These are phyloP conservation scores for Hymenoscyphus scutula DNA, from an alignment of 2,329 filamentous ascomycete genomes.

Conservation along the genomic window DNA sequence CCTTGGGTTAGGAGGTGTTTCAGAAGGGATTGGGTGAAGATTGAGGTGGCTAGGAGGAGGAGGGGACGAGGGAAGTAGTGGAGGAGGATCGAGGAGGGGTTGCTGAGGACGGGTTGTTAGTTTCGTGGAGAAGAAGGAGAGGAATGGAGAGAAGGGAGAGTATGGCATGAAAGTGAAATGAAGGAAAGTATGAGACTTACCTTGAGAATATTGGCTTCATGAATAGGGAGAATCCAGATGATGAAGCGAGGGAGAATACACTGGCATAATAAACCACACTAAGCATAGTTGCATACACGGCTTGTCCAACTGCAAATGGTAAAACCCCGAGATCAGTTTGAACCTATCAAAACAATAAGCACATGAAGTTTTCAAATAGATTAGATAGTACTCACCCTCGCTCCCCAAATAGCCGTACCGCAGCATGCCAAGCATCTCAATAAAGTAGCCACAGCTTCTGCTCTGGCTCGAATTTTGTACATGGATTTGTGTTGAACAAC, in stretches of 20 bases:
- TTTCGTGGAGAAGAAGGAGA: not conserved
- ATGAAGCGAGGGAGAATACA: conserved; percentile 54
- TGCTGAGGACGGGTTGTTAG: not conserved
- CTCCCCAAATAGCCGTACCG: conserved; percentile 63
- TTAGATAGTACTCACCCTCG: conserved; percentile 30
- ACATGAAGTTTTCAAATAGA: not conserved
- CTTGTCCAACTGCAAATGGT: conserved; percentile 85
- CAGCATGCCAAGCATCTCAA: conserved; percentile 75
- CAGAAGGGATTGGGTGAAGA: conserved; percentile 83
- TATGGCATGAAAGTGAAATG: not conserved
- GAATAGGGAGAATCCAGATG: conserved; percentile 68
- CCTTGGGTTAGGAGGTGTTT: conserved; percentile 95
- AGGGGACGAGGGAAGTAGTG: conserved; percentile 64
- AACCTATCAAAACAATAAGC: conserved; percentile 28
- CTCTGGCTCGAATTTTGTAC: conserved; percentile 75
- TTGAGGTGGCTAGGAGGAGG: conserved; percentile 70
- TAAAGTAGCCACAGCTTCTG: conserved; percentile 81
- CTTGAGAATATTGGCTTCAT: conserved; percentile 42
- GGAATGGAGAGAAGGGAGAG: not conserved
- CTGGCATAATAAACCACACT: conserved; percentile 67
- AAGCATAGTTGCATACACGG: conserved; percentile 69
- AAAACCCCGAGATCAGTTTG: conserved; percentile 65
- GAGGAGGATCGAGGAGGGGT: conserved; percentile 19
- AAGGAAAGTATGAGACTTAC: conserved; percentile 12
- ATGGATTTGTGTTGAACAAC: conserved; percentile 78